Evolutionary conservation across 1,284 basidiomycete genomes (phyloP), one percentile per base, ranked within the genome.

Genomic region (Erythrobasidium hasegawianum): DNA sequence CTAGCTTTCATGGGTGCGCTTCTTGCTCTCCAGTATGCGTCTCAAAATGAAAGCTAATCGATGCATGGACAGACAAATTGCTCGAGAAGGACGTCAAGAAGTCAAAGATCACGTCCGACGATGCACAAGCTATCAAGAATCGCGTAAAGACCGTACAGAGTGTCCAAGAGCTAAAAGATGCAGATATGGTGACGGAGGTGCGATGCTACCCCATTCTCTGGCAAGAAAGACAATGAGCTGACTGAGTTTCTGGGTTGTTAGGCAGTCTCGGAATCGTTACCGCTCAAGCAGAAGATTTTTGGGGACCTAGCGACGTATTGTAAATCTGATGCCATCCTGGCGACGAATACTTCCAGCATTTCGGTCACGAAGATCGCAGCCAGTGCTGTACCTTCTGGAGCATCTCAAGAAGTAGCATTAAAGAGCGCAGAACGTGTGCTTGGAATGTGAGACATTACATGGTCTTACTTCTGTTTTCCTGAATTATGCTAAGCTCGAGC

Each of bases 301-400:
- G 78, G 81, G 4, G 80, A 82, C 2, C 83, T 97, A 16, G 85
- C 87, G 18, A 81, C 81, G 50, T 83, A 86, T 68, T 77, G 93
- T 57, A 82, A 84, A 16, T 84, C 87, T 0, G 81, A 84, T 33
- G 84, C 90, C 2, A 92, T 97, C 61, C 81, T 98, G 26, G 94
- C 93, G 0, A 86, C 87, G 57, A 97, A 98, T 76, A 98, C 94
- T 1, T 93, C 89, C 61, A 93, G 90, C 11, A 96, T 97, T 71
- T 91, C 88, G 71, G 86, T 98, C 55, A 93, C 92, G 24, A 93
- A 94, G 79, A 89, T 97, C 67, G 93, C 95, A 0, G 86, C 87
- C 7, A 81, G 88, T 22, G 86, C 88, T 56, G 72, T 69, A 1
- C 26, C 16, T 20, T 38, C 24, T 7, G 62, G 68, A 11, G 50